phyloP scores from a whole-genome alignment of 2,329 filamentous ascomycete genomes.

The Biscogniauxia mediterranea region DNA sequence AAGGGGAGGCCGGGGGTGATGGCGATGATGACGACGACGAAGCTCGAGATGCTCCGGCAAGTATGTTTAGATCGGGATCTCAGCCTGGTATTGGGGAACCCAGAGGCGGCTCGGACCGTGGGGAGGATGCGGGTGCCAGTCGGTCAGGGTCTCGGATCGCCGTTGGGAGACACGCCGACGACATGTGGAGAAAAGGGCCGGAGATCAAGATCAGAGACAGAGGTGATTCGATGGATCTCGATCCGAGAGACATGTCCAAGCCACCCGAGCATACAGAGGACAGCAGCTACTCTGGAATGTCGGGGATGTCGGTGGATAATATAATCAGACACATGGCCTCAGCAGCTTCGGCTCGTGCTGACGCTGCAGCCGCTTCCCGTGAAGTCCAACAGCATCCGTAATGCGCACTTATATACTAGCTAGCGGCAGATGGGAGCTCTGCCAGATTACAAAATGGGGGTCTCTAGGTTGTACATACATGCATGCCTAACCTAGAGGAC shows the following conservation, averaged over 20 bases:
- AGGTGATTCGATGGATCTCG: constrained; percentile 32
- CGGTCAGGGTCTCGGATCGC: constrained; percentile 25
- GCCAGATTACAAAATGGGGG: no score
- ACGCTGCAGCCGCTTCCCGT: constrained; percentile 24
- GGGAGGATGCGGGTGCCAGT: constrained; percentile 22
- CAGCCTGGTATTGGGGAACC: constrained; percentile 22
- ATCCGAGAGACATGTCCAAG: constrained; percentile 23
- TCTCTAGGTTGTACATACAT: no score
- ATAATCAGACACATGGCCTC: constrained; percentile 38
- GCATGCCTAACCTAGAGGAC: no score
- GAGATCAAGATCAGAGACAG: constrained; percentile 17
- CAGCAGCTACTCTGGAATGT: constrained; percentile 15
- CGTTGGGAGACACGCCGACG: constrained; percentile 28
- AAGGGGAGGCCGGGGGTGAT: constrained; percentile 29
- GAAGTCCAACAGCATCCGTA: constrained; percentile 14
- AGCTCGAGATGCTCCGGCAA: constrained; percentile 19
- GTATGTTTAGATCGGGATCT: constrained; percentile 19
- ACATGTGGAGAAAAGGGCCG: constrained; percentile 33
- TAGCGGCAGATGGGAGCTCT: no score
- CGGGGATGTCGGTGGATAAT: constrained; percentile 15
- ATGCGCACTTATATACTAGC: not conserved
- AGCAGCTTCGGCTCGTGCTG: constrained; percentile 32
- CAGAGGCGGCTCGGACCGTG: constrained; percentile 22
- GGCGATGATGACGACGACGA: constrained; percentile 32
- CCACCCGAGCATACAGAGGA: constrained; percentile 21